These are phyloP conservation scores for Naematelia encephala DNA, from an alignment of 768 basidiomycete genomes.

Conservation along the genomic window DNA sequence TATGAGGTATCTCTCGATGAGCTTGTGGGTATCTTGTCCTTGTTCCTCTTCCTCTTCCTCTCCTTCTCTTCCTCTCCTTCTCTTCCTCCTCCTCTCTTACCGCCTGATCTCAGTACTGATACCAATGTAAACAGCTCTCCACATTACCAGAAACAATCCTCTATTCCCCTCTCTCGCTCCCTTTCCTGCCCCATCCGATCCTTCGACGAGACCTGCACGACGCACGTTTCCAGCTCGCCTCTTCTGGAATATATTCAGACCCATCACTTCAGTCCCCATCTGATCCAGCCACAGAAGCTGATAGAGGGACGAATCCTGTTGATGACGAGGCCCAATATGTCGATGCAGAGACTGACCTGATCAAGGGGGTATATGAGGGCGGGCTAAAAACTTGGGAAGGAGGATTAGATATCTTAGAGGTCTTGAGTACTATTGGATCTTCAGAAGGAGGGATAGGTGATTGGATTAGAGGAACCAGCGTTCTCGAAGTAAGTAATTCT, in stretches of 20 bases:
- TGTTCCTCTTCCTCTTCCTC: not conserved
- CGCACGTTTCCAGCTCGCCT: constrained; percentile 78
- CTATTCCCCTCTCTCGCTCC: constrained; percentile 67
- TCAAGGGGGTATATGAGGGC: constrained; percentile 90
- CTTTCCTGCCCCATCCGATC: constrained; percentile 54
- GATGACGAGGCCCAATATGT: constrained; percentile 59
- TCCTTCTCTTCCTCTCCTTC: not conserved
- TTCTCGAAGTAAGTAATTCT: constrained; percentile 66
- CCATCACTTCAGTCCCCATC: too few relatives aligned
- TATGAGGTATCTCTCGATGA: constrained; percentile 35
- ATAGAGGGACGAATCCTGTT: not conserved
- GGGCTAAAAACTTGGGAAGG: constrained; percentile 99
- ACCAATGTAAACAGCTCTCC: constrained; percentile 66
- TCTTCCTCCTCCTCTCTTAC: not conserved
- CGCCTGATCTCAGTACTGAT: too few relatives aligned
- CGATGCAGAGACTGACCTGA: constrained; percentile 80
- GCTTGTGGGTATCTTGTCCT: constrained; percentile 28
- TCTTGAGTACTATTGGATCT: constrained; percentile 37
- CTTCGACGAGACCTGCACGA: constrained; percentile 87
- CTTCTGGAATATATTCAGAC: constrained; percentile 8
- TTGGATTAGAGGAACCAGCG: constrained; percentile 56
- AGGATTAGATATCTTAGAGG: constrained; percentile 76
- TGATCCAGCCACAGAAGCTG: constrained; percentile 11
- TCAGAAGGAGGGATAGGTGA: constrained; percentile 33
- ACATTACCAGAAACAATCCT: constrained; percentile 70